These are phyloP conservation scores for Fusarium beomiforme DNA, from an alignment of 2,329 filamentous ascomycete genomes.

Conservation along the genomic window DNA sequence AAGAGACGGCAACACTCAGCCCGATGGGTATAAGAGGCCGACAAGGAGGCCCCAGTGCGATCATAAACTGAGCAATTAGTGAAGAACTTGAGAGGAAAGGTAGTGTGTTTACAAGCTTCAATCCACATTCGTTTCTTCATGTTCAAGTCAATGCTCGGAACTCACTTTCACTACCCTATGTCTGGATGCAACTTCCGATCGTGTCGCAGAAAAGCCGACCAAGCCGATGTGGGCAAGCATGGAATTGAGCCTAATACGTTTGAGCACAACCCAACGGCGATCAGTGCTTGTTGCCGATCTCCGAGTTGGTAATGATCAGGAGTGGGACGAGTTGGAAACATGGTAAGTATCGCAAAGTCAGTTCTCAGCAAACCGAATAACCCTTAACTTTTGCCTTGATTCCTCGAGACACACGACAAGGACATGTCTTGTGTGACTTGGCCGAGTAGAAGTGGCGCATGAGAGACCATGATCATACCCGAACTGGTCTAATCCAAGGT, in stretches of 20 bases:
- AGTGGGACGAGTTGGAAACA: not conserved
- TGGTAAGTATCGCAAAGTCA: not conserved
- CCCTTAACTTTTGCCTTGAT: not conserved
- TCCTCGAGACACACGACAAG: not conserved
- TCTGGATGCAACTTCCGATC: not conserved
- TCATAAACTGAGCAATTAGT: not conserved
- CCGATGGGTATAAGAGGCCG: not conserved
- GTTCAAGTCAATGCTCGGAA: not conserved
- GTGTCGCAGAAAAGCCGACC: not conserved
- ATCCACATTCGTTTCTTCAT: not conserved
- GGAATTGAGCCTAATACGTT: slow-evolving; percentile 8
- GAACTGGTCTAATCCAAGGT: slow-evolving; percentile 6
- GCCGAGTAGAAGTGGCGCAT: slow-evolving; percentile 10
- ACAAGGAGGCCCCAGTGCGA: not conserved
- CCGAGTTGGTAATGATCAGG: not conserved
- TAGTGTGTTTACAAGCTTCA: not conserved
- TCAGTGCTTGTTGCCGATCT: slow-evolving; percentile 28
- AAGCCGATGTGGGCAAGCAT: not conserved
- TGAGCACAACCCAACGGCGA: slow-evolving; percentile 3
- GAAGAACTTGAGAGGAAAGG: not conserved
- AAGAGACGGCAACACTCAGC: not conserved
- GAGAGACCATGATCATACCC: not conserved
- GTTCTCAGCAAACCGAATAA: not conserved
- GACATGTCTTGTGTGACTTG: slow-evolving; percentile 3
- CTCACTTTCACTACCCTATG: slow-evolving; percentile 12